Evolutionary conservation across 2,329 filamentous ascomycete species (phyloP).

Genomic region (Exophiala phaeomuriformis): DNA sequence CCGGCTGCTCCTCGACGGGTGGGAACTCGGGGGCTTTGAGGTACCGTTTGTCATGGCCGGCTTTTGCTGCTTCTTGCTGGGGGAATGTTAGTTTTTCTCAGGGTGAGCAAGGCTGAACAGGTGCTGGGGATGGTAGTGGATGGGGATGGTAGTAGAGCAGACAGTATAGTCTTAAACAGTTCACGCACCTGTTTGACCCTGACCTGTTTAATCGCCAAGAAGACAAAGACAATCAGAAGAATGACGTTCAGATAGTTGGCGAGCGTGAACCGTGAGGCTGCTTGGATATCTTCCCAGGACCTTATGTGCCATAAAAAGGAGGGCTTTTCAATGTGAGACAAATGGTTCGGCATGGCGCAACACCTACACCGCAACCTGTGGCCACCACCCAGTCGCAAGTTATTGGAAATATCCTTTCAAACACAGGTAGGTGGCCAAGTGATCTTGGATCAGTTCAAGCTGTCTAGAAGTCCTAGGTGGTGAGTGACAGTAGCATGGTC

Average conservation of each 20-base stretch:
- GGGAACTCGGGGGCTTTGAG: conserved; percentile 27
- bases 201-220: conserved; percentile 17
- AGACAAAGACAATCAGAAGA: conserved; percentile 16
- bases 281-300: conserved; percentile 21
- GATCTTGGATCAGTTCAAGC: not conserved
- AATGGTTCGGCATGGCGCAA: conserved; percentile 8
- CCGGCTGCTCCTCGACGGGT: conserved; percentile 36
- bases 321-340: conserved; percentile 28
- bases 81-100: not conserved
- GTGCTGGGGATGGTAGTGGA: not conserved
- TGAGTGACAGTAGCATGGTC: not conserved
- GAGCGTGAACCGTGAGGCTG: conserved; percentile 18
- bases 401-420: not conserved
- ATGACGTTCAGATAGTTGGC: conserved; percentile 23
- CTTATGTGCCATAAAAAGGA: conserved; percentile 22
- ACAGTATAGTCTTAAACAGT: not conserved
- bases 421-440: not conserved
- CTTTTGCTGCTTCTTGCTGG: conserved; percentile 15
- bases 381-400: not conserved
- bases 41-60: conserved; percentile 18
- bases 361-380: not conserved
- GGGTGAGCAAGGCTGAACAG: not conserved
- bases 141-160: not conserved
- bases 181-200: conserved; percentile 11
- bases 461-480: not conserved